A percentile compares a stretch with the other conserved stretches of the same genome.
Conservation (phyloP, 352 stramenopile species). For the Globisporangium iwayamae region DNA sequence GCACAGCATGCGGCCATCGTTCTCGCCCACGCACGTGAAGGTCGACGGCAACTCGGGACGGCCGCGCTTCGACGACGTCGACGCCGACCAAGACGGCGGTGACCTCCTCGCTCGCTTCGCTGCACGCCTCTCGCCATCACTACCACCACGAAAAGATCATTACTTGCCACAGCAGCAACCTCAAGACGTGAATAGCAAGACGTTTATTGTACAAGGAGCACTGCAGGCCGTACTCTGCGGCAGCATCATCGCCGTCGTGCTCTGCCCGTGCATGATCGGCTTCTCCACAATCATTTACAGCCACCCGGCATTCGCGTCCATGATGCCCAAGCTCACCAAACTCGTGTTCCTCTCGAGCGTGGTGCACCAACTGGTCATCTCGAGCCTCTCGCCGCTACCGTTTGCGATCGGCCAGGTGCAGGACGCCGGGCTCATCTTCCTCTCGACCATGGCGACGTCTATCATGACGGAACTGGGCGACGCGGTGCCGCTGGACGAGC, state of each 20-base stretch:
- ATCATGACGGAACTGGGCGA: constrained; percentile 81
- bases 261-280: constrained; percentile 66
- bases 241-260: constrained; percentile 82
- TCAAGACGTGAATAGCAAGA: not conserved
- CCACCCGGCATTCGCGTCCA: constrained; percentile 43
- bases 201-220: constrained; percentile 30
- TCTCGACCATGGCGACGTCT: constrained; percentile 89
- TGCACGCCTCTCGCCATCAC: not conserved
- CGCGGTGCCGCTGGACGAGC: constrained; percentile 41
- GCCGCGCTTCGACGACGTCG: constrained; percentile 35
- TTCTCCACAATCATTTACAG: constrained; percentile 96
- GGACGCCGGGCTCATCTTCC: constrained; percentile 96
- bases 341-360: constrained; percentile 92
- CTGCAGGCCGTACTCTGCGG: constrained; percentile 79
- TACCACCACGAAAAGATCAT: not conserved
- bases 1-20: constrained; percentile 40
- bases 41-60: constrained; percentile 29
- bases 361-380: constrained; percentile 94
- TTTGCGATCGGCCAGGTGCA: constrained; percentile 97
- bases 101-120: not conserved
- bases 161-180: not conserved
- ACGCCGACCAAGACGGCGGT: constrained; percentile 14
- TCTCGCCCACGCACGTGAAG: constrained; percentile 38
- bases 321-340: constrained; percentile 80
- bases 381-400: constrained; percentile 83